Conservation (phyloP, 129 eudicot species). For the Artemisia tridentata region DNA sequence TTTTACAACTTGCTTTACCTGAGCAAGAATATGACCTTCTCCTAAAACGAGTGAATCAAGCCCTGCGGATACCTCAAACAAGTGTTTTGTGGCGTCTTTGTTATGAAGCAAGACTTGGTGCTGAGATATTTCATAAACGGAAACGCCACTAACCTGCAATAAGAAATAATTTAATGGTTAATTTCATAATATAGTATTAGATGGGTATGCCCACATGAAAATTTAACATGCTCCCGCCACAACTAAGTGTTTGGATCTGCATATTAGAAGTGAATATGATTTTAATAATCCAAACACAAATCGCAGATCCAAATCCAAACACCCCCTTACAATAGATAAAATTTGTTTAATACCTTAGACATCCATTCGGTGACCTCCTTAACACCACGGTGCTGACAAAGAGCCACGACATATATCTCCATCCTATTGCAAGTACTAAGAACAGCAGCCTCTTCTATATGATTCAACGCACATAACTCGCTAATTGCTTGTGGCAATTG, state of each 20-base stretch:
- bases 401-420: slow-evolving; percentile 86
- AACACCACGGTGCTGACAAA: slow-evolving; percentile 77
- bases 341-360: slow-evolving; percentile 63
- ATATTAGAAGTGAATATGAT: not conserved
- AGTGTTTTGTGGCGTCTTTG: too few relatives aligned
- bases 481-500: slow-evolving; percentile 69
- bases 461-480: slow-evolving; percentile 78
- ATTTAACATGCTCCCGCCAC: not conserved
- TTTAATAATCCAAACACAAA: too few relatives aligned
- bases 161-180: too few relatives aligned
- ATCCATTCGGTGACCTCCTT: slow-evolving; percentile 96
- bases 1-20: too few relatives aligned
- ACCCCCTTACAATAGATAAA: not conserved
- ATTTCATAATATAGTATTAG: not conserved
- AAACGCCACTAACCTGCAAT: too few relatives aligned
- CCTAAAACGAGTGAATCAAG: too few relatives aligned
- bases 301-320: too few relatives aligned
- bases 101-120: too few relatives aligned
- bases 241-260: not conserved
- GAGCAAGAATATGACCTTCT: too few relatives aligned
- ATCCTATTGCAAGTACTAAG: slow-evolving; percentile 87
- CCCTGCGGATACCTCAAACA: too few relatives aligned
- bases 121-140: too few relatives aligned
- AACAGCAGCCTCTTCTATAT: slow-evolving; percentile 91
- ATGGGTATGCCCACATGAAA: too few relatives aligned